Percentiles rank a stretch among this genome's conserved stretches.
Evolutionary conservation across 768 basidiomycete species (phyloP).

Genomic region (Gautieria morchelliformis): DNA sequence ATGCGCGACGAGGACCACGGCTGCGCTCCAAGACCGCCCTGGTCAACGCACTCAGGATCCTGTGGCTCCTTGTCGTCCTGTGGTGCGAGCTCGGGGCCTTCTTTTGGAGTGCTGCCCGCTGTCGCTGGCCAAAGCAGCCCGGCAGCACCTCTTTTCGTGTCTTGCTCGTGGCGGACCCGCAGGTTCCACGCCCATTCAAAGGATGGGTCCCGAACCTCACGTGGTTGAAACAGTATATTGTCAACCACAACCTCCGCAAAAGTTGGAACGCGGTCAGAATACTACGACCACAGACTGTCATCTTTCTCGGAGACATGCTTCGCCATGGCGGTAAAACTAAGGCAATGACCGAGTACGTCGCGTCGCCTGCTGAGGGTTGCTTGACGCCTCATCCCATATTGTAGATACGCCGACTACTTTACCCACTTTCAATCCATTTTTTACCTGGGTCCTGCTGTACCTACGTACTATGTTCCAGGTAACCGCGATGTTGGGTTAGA

Average conservation of each 20-base stretch:
- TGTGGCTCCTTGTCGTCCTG: constrained; percentile 55
- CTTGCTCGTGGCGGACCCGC: constrained; percentile 83
- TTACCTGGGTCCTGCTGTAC: constrained; percentile 33
- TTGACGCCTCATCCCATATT: neutral
- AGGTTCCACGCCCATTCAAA: constrained; percentile 72
- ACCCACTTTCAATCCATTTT: constrained; percentile 67
- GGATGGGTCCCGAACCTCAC: constrained; percentile 44
- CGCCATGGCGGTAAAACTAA: constrained; percentile 67
- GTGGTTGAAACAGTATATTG: constrained; percentile 51
- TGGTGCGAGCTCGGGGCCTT: constrained; percentile 68
- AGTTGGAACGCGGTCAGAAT: constrained; percentile 64
- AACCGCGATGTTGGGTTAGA: constrained; percentile 83
- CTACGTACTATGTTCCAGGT: constrained; percentile 70
- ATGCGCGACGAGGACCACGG: neutral
- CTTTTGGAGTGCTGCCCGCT: constrained; percentile 32
- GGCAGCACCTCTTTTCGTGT: constrained; percentile 31
- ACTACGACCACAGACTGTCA: constrained; percentile 56
- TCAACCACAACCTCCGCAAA: constrained; percentile 79
- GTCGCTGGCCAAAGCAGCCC: constrained; percentile 49
- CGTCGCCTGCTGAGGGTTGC: neutral
- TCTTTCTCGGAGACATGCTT: constrained; percentile 92
- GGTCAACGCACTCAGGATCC: constrained; percentile 36
- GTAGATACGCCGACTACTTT: constrained; percentile 68
- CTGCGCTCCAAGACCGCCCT: neutral
- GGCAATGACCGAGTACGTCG: constrained; percentile 57